A percentile compares a stretch with the other conserved stretches of the same genome.
phyloP scores from a whole-genome alignment of 306 rosid species.

The Mimosa pudica region DNA sequence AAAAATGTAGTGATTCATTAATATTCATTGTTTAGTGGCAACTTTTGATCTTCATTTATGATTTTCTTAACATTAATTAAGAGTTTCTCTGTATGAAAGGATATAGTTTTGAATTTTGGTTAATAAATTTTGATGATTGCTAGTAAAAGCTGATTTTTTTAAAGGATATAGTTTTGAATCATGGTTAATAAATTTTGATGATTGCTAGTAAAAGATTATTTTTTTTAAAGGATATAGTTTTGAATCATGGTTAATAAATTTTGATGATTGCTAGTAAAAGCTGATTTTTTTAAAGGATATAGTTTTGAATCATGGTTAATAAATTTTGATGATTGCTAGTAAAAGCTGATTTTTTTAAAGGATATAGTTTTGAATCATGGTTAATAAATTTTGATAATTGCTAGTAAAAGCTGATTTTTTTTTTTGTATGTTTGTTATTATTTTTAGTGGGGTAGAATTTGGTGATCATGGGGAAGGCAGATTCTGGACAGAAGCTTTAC shows the following conservation, averaged over 20 bases:
- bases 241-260: background rate
- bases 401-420: background rate
- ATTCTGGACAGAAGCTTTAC: conserved; percentile 63
- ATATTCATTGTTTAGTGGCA: conserved; percentile 22
- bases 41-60: background rate
- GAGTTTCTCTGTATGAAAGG: background rate
- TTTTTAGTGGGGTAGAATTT: conserved; percentile 33
- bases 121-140: background rate
- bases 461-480: conserved; percentile 69
- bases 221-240: background rate
- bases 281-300: background rate
- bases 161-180: background rate
- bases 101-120: background rate
- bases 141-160: background rate
- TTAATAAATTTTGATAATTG: background rate
- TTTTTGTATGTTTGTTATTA: background rate
- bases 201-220: background rate
- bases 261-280: background rate
- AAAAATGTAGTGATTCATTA: background rate
- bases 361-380: background rate
- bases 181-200: background rate
- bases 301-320: background rate
- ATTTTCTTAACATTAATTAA: background rate
- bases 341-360: background rate
- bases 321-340: background rate